These are phyloP conservation scores for Quercus variabilis DNA, from an alignment of 306 rosid genomes.

Conservation along the genomic window DNA sequence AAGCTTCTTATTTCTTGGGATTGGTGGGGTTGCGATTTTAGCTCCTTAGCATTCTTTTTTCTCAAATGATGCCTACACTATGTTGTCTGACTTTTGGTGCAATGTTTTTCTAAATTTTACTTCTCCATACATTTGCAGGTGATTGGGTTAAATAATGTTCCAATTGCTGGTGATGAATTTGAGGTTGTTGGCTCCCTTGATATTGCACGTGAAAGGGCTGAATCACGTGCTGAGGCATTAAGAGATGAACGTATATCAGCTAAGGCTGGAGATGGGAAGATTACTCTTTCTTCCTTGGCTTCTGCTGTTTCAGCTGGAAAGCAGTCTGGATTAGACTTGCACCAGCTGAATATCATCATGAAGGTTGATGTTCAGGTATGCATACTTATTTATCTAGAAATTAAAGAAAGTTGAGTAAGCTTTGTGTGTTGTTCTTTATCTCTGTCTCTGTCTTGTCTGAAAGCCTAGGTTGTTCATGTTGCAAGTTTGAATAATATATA, in stretches of 20 bases:
- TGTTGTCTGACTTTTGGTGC: not conserved
- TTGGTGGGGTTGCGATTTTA: not conserved
- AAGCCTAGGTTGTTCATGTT: slow-evolving; percentile 8
- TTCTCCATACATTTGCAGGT: slow-evolving; percentile 44
- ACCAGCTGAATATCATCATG: slow-evolving; percentile 84
- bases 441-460: not conserved
- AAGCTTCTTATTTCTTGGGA: not conserved
- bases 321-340: slow-evolving; percentile 91
- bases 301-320: slow-evolving; percentile 86
- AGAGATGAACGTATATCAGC: slow-evolving; percentile 81
- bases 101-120: slow-evolving; percentile 1
- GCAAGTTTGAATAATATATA: not conserved
- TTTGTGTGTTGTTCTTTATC: not conserved
- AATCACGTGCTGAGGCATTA: slow-evolving; percentile 65
- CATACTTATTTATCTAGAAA: slow-evolving; percentile 9
- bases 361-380: slow-evolving; percentile 99
- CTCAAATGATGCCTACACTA: too few species aligned
- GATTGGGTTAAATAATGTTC: slow-evolving; percentile 87
- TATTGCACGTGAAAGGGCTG: slow-evolving; percentile 90
- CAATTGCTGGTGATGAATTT: slow-evolving; percentile 91
- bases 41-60: not conserved
- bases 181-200: slow-evolving; percentile 84
- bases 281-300: slow-evolving; percentile 96
- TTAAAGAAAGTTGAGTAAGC: not conserved
- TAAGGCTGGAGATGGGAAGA: slow-evolving; percentile 97